Base-by-base conservation (phyloP, 2,329 filamentous ascomycete genomes). In the Hypoxylon sp. region DNA sequence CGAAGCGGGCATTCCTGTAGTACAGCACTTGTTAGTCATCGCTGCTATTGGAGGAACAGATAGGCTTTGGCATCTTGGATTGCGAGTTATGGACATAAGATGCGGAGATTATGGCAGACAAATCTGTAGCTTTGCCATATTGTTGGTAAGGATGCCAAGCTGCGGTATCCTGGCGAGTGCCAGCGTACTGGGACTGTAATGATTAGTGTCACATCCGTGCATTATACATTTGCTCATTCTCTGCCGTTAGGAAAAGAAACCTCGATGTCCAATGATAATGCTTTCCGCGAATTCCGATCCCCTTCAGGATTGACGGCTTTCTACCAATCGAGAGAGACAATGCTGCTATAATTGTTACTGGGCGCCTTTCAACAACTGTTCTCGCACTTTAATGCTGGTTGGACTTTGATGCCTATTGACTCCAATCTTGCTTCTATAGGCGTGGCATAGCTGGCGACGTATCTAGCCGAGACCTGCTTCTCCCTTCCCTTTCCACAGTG, bases 191-290 rank as follows among this genome's bases (percentile, higher is more conserved):
- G 67, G 46, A 56, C 31, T 33, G 47, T 35, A 17, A 55, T 42
- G 26, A 46, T 62, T 37, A 50, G 31, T 26, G 26, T 48, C 42
- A 26, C 26, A 47, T 37, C 26, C 13, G 42, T 14, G 55, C 51
- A 22, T 59, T 11, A 14, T 24, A 31, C 14, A 54, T 42, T 56
- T 58, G 42, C 53, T 54, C 53, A 31, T 13, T 33, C 3, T 54
- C 19, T 33, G 14, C 39, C 22, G 44, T 39, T 63, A 24, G 44
- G 50, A 64, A 66, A 66, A 67, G 48, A 51, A 61, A 70, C 6
- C n/a, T 29, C 17, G 2, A n/a, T 22, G 26, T 14, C 60, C 33
- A 55, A 62, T 59, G 47, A 29, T n/a, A 60, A 44, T 26, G 22
- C 51, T 58, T 52, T 31, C 53, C 47, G 53, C 33, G 31, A 42